phyloP scores from a whole-genome alignment of 2,329 filamentous ascomycete genomes.

The Chaetomium sp. region DNA sequence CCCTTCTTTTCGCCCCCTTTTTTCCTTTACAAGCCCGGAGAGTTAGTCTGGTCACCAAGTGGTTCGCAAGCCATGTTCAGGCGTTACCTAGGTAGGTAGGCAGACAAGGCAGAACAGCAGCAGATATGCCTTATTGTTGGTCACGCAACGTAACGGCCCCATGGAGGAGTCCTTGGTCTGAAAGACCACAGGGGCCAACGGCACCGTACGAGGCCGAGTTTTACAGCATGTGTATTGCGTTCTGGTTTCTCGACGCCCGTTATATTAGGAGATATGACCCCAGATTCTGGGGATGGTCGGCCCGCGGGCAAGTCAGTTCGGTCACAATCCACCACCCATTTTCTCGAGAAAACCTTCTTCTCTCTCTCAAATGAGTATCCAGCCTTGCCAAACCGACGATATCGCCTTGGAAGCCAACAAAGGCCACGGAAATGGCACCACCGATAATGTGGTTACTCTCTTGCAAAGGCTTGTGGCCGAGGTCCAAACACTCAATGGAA shows the following conservation, averaged over 20 bases:
- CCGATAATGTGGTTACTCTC: neutral
- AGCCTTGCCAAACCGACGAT: neutral
- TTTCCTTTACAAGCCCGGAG: too few species aligned
- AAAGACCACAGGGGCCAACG: too few species aligned
- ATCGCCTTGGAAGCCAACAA: neutral
- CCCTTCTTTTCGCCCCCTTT: too few species aligned
- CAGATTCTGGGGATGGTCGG: neutral
- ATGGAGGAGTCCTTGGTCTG: neutral
- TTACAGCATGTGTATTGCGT: neutral
- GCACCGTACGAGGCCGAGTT: neutral
- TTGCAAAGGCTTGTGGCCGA: constrained; percentile 1
- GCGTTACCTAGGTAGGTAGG: neutral
- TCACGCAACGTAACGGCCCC: neutral
- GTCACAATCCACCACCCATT: neutral
- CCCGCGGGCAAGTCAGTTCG: neutral
- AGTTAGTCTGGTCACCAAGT: neutral
- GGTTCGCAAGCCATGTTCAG: neutral
- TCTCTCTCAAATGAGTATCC: neutral
- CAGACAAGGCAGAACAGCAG: neutral
- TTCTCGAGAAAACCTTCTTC: neutral
- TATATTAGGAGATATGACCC: neutral
- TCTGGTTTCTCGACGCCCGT: neutral
- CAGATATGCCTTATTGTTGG: neutral
- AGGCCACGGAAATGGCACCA: neutral
- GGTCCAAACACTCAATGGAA: neutral